A percentile compares a stretch with the other conserved stretches of the same genome.
Conservation (phyloP, 768 basidiomycete genomes). For the Cyathus striatus region DNA sequence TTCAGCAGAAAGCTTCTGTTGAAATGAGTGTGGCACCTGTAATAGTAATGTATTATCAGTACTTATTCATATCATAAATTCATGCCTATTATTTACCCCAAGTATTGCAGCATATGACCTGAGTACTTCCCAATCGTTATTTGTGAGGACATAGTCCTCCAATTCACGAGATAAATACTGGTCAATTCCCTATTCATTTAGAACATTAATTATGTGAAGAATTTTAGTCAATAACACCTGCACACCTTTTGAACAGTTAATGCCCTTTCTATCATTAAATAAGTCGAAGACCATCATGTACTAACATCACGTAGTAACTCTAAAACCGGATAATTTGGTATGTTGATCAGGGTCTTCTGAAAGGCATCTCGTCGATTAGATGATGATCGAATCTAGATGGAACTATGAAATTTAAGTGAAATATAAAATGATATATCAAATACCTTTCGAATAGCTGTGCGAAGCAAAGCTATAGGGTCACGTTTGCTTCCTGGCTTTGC, state of each 20-base stretch:
- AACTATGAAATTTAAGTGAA: not conserved
- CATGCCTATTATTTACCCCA: too few relatives aligned
- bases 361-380: not conserved
- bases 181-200: too few relatives aligned
- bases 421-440: not conserved
- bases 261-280: not conserved
- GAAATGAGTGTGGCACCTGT: too few relatives aligned
- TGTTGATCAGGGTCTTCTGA: not conserved
- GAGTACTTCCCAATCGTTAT: too few relatives aligned
- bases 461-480: not conserved
- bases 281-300: slow-evolving; percentile 4
- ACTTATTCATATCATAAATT: too few relatives aligned
- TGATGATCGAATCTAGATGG: not conserved
- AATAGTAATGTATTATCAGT: too few relatives aligned
- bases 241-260: slow-evolving; percentile 1
- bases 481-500: not conserved
- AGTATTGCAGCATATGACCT: too few relatives aligned
- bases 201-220: too few relatives aligned
- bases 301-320: slow-evolving; percentile 1
- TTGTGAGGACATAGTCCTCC: too few relatives aligned
- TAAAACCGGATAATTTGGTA: not conserved
- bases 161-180: too few relatives aligned
- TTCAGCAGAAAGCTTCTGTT: too few relatives aligned
- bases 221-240: too few relatives aligned
- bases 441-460: not conserved